These are phyloP conservation scores for Podospora pseudoanserina DNA, from an alignment of 495 filamentous ascomycete genomes.

Conservation along the genomic window DNA sequence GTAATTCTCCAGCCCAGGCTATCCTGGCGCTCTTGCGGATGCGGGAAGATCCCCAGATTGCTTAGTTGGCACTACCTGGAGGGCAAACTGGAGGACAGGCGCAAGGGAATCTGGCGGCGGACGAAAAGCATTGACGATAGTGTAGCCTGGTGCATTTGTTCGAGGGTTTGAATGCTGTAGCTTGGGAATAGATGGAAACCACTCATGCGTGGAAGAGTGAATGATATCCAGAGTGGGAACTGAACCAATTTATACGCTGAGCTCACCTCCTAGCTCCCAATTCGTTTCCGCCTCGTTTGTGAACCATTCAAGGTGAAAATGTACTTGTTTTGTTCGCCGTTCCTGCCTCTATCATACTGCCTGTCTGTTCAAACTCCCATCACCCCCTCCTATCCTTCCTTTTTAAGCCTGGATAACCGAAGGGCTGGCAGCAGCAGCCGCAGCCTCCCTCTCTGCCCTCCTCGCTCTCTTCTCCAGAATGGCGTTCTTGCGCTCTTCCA, in stretches of 20 bases:
- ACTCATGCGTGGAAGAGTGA: background rate
- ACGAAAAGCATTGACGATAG: background rate
- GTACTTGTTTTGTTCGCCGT: background rate
- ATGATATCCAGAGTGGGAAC: background rate
- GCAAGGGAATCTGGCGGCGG: constrained; percentile 7
- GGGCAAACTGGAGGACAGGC: background rate
- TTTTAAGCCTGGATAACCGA: constrained; percentile 29
- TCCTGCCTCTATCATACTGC: background rate
- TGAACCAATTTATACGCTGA: background rate
- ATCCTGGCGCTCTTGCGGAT: constrained; percentile 57
- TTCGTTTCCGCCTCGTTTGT: background rate
- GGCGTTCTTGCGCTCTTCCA: constrained; percentile 68
- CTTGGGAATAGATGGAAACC: background rate
- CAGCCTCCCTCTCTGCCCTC: constrained; percentile 58
- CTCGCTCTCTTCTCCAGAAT: constrained; percentile 86
- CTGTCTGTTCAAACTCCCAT: background rate
- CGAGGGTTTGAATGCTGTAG: background rate
- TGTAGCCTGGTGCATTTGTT: background rate
- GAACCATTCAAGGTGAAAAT: background rate
- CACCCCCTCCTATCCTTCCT: background rate
- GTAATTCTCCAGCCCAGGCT: constrained; percentile 78
- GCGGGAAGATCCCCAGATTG: constrained; percentile 47
- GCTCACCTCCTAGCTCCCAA: background rate
- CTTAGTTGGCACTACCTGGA: constrained; percentile 12
- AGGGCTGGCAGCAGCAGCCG: constrained; percentile 18